phyloP scores from a whole-genome alignment of 2,329 filamentous ascomycete genomes.

The Sporothrix phasma region DNA sequence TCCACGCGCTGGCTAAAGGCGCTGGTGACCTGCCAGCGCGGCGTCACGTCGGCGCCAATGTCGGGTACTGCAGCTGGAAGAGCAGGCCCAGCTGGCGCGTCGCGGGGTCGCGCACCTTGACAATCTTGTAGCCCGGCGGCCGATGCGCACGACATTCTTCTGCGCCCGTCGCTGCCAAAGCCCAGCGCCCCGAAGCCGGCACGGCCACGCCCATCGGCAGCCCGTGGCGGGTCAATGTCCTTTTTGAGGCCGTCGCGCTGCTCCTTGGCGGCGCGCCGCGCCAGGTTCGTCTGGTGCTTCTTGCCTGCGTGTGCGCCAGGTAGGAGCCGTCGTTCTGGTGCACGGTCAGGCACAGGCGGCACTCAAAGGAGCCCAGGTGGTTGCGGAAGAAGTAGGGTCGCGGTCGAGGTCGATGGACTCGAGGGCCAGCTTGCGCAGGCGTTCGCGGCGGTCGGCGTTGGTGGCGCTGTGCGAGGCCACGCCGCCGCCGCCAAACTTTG shows the following conservation, averaged over 20 bases:
- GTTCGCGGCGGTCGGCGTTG: slow-evolving; percentile 94
- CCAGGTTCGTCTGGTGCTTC: slow-evolving; percentile 98
- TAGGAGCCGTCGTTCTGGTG: slow-evolving; percentile 99
- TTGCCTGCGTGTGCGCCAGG: slow-evolving; percentile 94
- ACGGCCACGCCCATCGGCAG: slow-evolving; percentile 65
- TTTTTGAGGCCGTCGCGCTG: slow-evolving; percentile 73
- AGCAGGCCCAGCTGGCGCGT: slow-evolving; percentile 81
- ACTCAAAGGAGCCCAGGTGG: slow-evolving; percentile 96
- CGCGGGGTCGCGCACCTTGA: slow-evolving; percentile 82
- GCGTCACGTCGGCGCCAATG: slow-evolving; percentile 63
- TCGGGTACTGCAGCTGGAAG: slow-evolving; percentile 95
- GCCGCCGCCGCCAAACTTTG: slow-evolving; percentile 95
- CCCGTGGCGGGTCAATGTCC: slow-evolving; percentile 59
- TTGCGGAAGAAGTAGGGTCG: slow-evolving; percentile 99
- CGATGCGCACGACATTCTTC: slow-evolving; percentile 89
- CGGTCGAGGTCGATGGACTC: slow-evolving; percentile 99
- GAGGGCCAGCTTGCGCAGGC: slow-evolving; percentile 92
- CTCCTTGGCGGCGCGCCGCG: slow-evolving; percentile 88
- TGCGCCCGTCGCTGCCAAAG: slow-evolving; percentile 40
- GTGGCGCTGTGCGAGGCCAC: slow-evolving; percentile 88
- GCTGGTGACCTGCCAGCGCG: slow-evolving; percentile 92
- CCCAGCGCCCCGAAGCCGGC: slow-evolving; percentile 47
- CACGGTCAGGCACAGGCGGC: slow-evolving; percentile 89
- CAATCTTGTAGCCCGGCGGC: slow-evolving; percentile 93
- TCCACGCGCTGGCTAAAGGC: slow-evolving; percentile 94